Percentiles rank a stretch among this genome's conserved stretches.
Evolutionary conservation across 805 yeast species (phyloP).

Genomic region (Suhomyces vadensis): DNA sequence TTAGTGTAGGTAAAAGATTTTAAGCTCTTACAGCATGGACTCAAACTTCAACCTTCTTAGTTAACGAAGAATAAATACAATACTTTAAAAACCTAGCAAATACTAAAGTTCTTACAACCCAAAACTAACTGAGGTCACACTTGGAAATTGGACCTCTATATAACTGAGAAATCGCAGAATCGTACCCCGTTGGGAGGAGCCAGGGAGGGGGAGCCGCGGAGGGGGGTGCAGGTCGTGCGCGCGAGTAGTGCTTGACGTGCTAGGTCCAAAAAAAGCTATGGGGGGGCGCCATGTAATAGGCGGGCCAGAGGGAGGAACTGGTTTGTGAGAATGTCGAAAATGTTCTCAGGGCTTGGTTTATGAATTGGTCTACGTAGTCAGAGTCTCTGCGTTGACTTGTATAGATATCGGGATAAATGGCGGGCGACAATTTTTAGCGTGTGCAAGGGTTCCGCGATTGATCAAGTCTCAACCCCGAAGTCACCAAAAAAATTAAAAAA

Average conservation of each 20-base stretch:
- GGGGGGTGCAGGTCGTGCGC: conserved; percentile 8
- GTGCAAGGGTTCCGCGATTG: not conserved
- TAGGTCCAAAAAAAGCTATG: not conserved
- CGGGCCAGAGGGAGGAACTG: too few species aligned
- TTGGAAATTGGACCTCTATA: conserved; percentile 6
- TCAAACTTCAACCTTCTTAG: too few species aligned
- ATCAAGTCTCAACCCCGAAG: not conserved
- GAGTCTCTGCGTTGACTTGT: too few species aligned
- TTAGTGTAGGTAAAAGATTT: not conserved
- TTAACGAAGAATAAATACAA: too few species aligned
- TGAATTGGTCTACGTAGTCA: too few species aligned
- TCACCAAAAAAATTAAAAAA: not conserved
- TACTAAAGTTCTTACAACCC: not conserved
- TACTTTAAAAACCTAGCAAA: too few species aligned
- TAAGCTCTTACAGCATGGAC: not conserved
- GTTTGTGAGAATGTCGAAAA: too few species aligned
- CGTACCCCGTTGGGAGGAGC: conserved; percentile 2
- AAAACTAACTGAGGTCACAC: not conserved
- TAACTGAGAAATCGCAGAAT: conserved; percentile 2
- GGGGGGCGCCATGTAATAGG: too few species aligned
- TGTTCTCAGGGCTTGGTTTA: too few species aligned
- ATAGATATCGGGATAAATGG: too few species aligned
- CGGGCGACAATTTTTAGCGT: not conserved
- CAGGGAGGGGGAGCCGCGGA: not conserved
- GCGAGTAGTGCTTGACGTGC: not conserved